phyloP scores from a whole-genome alignment of 768 basidiomycete species.

The Termitomyces sp. region DNA sequence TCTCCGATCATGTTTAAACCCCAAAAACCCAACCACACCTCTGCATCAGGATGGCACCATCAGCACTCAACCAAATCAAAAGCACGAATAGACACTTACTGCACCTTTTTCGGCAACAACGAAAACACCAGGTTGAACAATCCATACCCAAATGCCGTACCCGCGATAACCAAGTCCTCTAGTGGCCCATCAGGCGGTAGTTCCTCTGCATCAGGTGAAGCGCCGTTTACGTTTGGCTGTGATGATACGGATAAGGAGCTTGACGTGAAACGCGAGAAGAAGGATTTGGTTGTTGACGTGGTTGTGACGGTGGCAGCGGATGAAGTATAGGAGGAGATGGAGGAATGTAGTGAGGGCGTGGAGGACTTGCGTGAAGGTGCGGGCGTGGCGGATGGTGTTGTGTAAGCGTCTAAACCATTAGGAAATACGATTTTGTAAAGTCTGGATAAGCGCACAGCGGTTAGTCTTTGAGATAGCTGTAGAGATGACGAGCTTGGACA shows the following conservation, averaged over 20 bases:
- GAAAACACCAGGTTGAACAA: slow-evolving; percentile 82
- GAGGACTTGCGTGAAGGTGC: slow-evolving; percentile 33
- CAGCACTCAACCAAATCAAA: not conserved
- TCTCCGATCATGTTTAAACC: slow-evolving; percentile 70
- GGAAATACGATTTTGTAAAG: slow-evolving; percentile 70
- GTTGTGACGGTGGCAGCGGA: slow-evolving; percentile 16
- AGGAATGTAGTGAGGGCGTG: slow-evolving; percentile 19
- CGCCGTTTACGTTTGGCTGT: slow-evolving; percentile 11
- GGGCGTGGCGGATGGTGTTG: slow-evolving; percentile 36
- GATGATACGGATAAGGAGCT: slow-evolving; percentile 21
- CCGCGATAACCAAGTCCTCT: slow-evolving; percentile 72
- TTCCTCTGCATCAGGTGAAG: not conserved
- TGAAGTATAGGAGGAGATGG: slow-evolving; percentile 19
- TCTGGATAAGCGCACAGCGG: slow-evolving; percentile 28
- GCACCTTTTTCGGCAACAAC: slow-evolving; percentile 66
- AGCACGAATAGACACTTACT: slow-evolving; percentile 38
- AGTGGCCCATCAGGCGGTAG: slow-evolving; percentile 50
- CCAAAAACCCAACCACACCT: slow-evolving; percentile 71
- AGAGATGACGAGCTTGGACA: slow-evolving; percentile 11
- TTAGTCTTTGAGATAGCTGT: slow-evolving; percentile 4
- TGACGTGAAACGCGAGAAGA: slow-evolving; percentile 39
- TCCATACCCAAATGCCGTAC: slow-evolving; percentile 75
- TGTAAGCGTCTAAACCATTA: slow-evolving; percentile 47
- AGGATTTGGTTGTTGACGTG: slow-evolving; percentile 21
- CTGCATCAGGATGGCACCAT: slow-evolving; percentile 30